Conservation (phyloP, 306 rosid species). For the Neltuma alba region DNA sequence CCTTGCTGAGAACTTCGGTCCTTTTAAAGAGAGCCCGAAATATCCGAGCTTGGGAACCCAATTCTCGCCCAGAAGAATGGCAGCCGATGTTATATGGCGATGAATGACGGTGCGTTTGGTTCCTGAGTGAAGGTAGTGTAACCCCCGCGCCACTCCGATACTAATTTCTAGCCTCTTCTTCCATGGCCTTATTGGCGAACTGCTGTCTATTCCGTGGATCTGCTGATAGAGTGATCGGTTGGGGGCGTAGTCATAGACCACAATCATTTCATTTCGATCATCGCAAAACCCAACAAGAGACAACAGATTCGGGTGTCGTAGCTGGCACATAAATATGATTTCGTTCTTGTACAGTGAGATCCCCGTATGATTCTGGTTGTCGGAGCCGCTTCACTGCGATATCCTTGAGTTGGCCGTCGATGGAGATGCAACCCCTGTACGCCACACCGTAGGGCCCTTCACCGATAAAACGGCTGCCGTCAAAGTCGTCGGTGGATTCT, state of each 20-base stretch:
- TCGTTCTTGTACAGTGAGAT: neutral
- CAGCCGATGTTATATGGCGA: neutral
- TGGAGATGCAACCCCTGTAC: neutral
- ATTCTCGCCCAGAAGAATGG: constrained; percentile 7
- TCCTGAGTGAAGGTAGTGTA: constrained; percentile 42
- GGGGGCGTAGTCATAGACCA: neutral
- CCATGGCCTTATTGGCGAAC: neutral
- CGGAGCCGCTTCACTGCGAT: neutral
- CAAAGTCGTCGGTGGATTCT: neutral
- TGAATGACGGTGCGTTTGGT: constrained; percentile 27
- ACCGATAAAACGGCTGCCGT: neutral
- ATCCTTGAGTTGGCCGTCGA: neutral
- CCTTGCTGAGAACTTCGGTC: neutral
- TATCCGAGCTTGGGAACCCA: neutral
- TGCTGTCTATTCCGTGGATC: neutral
- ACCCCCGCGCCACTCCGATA: neutral
- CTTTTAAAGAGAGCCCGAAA: neutral
- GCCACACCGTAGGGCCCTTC: neutral
- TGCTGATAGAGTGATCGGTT: neutral
- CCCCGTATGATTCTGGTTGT: rapidly evolving
- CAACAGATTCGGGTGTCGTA: neutral
- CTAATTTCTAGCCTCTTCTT: no score
- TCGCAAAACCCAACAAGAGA: neutral
- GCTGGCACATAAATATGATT: neutral
- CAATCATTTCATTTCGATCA: neutral